Percentiles rank a stretch among this genome's conserved stretches.
Evolutionary conservation across 768 basidiomycete species (phyloP).

Genomic region (Xerocomus potaroensis): DNA sequence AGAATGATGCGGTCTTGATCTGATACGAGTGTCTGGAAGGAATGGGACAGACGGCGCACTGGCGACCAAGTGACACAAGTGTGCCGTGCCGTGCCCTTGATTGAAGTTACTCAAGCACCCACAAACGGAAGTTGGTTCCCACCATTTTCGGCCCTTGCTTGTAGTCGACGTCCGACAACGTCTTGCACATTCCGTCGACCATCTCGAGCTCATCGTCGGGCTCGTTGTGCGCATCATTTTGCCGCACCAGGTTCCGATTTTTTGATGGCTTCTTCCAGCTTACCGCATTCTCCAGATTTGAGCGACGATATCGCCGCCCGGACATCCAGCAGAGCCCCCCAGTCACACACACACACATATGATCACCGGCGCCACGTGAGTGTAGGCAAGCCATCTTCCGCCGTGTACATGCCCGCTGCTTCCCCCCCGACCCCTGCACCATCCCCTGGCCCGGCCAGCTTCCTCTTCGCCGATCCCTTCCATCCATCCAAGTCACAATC

Average conservation of each 20-base stretch:
- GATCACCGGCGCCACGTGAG: constrained; percentile 16
- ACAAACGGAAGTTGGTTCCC: constrained; percentile 13
- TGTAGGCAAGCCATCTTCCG: constrained; percentile 22
- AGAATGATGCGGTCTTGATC: constrained; percentile 1
- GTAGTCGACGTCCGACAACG: constrained; percentile 5
- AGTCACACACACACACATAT: constrained; percentile 9
- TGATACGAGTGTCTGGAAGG: not conserved
- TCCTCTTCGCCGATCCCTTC: constrained; percentile 38
- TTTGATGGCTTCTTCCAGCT: constrained; percentile 12
- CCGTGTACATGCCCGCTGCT: constrained; percentile 49
- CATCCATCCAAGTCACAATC: constrained; percentile 13
- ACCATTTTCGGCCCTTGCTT: not conserved
- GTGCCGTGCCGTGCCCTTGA: no score
- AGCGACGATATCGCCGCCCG: constrained; percentile 10
- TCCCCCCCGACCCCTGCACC: constrained; percentile 63
- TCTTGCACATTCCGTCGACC: not conserved
- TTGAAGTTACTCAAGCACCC: not conserved
- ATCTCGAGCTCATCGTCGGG: constrained; percentile 1
- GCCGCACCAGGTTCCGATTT: not conserved
- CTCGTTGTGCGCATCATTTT: not conserved
- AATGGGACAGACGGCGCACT: not conserved
- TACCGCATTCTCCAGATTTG: constrained; percentile 2
- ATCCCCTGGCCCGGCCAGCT: constrained; percentile 49
- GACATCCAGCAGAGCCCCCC: constrained; percentile 6
- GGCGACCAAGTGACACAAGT: not conserved